phyloP scores from a whole-genome alignment of 805 yeast genomes.

The Zygosaccharomyces pseudorouxii region DNA sequence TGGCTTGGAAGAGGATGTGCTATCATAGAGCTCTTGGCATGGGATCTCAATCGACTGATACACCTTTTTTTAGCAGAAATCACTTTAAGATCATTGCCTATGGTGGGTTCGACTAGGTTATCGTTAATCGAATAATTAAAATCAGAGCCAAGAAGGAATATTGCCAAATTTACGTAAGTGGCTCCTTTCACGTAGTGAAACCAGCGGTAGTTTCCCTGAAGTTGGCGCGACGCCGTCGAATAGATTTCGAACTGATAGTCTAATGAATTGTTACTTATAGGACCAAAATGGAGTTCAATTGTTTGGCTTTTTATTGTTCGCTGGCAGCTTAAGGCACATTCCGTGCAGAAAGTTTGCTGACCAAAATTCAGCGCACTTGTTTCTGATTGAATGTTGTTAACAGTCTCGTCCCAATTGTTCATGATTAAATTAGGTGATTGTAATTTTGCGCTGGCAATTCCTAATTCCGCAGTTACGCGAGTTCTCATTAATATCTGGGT shows the following conservation, averaged over 20 bases:
- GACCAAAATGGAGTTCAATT: not conserved
- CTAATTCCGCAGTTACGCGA: not conserved
- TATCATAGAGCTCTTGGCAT: slow-evolving; percentile 5
- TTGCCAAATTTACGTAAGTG: not conserved
- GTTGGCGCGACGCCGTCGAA: slow-evolving; percentile 2
- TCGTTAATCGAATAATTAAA: slow-evolving; percentile 6
- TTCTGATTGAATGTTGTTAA: not conserved
- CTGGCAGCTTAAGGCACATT: not conserved
- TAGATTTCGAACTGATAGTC: not conserved
- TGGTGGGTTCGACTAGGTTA: slow-evolving; percentile 5
- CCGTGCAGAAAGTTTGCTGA: not conserved
- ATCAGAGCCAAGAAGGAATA: slow-evolving; percentile 4
- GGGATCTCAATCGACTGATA: slow-evolving; percentile 2
- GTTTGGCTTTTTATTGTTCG: not conserved
- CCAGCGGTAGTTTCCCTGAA: not conserved
- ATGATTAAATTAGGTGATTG: not conserved
- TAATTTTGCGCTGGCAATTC: not conserved
- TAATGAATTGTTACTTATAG: not conserved
- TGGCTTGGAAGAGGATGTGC: slow-evolving; percentile 1
- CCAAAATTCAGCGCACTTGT: not conserved
- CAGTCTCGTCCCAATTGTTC: slow-evolving; percentile 2
- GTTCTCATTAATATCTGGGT: slow-evolving; percentile 4
- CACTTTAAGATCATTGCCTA: slow-evolving; percentile 7
- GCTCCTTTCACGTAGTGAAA: slow-evolving; percentile 6
- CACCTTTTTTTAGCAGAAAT: slow-evolving; percentile 6